These are phyloP conservation scores for Hebeloma cylindrosporum DNA, from an alignment of 768 basidiomycete species.

Conservation along the genomic window DNA sequence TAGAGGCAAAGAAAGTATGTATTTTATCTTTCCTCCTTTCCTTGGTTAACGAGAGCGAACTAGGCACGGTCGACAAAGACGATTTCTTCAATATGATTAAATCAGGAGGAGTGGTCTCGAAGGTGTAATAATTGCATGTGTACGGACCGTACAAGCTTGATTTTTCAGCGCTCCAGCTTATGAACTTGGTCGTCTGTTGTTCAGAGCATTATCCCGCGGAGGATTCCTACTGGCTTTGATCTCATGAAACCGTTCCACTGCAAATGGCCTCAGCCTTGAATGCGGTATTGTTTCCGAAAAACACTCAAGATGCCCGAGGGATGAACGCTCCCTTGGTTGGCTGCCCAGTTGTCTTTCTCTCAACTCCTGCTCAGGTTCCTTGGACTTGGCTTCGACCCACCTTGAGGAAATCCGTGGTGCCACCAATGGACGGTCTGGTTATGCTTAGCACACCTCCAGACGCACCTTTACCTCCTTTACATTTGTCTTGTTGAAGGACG, in stretches of 20 bases:
- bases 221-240: background rate
- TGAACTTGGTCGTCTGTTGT: no score
- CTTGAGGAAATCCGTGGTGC: slow-evolving; percentile 59
- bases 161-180: slow-evolving; percentile 9
- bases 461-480: slow-evolving; percentile 49
- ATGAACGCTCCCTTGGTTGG: no score
- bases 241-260: background rate
- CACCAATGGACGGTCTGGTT: slow-evolving; percentile 55
- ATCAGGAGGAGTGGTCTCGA: slow-evolving; percentile 78
- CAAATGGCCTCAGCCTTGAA: no score
- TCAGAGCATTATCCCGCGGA: background rate
- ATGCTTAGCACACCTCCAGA: slow-evolving; percentile 51
- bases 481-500: slow-evolving; percentile 54
- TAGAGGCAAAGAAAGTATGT: slow-evolving; percentile 56
- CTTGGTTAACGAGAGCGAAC: slow-evolving; percentile 10
- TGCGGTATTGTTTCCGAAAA: no score
- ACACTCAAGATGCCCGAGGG: no score
- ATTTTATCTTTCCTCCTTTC: background rate
- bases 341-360: slow-evolving; percentile 14
- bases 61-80: slow-evolving; percentile 64
- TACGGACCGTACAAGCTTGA: no score
- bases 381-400: slow-evolving; percentile 7
- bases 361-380: slow-evolving; percentile 19
- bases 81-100: slow-evolving; percentile 83
- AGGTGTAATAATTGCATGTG: slow-evolving; percentile 39